These are phyloP conservation scores for Malassezia yamatoensis DNA, from an alignment of 1,284 basidiomycete genomes.

Conservation along the genomic window DNA sequence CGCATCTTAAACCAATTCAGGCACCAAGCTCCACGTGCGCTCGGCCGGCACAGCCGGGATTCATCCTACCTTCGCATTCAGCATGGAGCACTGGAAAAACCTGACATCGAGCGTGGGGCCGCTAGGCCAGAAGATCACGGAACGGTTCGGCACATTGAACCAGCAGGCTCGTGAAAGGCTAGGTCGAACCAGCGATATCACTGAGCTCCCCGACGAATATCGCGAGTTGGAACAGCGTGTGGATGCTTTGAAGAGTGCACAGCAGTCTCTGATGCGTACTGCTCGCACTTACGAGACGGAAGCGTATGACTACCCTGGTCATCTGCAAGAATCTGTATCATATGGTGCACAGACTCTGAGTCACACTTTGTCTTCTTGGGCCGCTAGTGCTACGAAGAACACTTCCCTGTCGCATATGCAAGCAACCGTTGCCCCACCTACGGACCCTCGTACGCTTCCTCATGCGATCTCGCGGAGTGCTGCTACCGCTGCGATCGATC, in stretches of 20 bases:
- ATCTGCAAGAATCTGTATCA: slow-evolving; percentile 53
- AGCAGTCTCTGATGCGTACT: slow-evolving; percentile 66
- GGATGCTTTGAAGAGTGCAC: slow-evolving; percentile 70
- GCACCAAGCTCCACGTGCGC: not conserved
- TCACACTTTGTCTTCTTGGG: slow-evolving; percentile 76
- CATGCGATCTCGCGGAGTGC: slow-evolving; percentile 82
- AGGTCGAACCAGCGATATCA: slow-evolving; percentile 84
- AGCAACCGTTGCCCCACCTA: slow-evolving; percentile 53
- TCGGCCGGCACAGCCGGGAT: not conserved
- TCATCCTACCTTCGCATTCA: slow-evolving; percentile 25
- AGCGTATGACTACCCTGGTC: slow-evolving; percentile 43
- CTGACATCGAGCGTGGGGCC: slow-evolving; percentile 36
- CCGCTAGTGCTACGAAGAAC: slow-evolving; percentile 68
- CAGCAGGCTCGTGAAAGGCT: slow-evolving; percentile 60
- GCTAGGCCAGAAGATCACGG: slow-evolving; percentile 57
- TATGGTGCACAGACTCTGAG: slow-evolving; percentile 55
- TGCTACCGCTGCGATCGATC: slow-evolving; percentile 57
- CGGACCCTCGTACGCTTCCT: slow-evolving; percentile 70
- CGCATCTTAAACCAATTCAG: too few species aligned
- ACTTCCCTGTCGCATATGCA: slow-evolving; percentile 56
- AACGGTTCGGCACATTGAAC: slow-evolving; percentile 72
- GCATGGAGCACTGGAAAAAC: slow-evolving; percentile 64
- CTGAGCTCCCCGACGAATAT: slow-evolving; percentile 72
- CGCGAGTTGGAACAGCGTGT: slow-evolving; percentile 87
- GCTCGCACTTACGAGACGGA: slow-evolving; percentile 36